phyloP scores from a whole-genome alignment of 176 grass and related monocot species.

The Rhynchospora pubera region DNA sequence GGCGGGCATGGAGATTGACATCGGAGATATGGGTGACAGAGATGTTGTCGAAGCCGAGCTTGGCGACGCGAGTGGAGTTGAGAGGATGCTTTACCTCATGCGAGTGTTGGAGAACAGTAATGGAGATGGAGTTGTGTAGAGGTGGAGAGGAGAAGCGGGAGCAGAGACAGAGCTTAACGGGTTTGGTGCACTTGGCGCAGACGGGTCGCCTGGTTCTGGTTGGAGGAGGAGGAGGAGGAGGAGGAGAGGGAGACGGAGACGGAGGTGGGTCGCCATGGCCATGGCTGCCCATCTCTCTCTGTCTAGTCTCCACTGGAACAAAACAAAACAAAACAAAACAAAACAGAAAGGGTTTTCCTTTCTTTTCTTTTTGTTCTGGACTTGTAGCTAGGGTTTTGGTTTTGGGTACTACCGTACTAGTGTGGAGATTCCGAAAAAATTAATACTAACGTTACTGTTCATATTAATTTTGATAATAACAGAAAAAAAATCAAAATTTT shows the following conservation, averaged over 20 bases:
- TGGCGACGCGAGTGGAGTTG: conserved; percentile 71
- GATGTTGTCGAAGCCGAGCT: conserved; percentile 71
- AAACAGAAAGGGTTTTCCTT: too few species aligned
- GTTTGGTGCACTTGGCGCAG: conserved; percentile 60
- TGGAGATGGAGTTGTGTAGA: conserved; percentile 50
- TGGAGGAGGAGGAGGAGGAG: neutral
- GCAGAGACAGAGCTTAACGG: conserved; percentile 64
- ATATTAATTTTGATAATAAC: too few species aligned
- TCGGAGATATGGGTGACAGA: conserved; percentile 43
- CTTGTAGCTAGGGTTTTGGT: too few species aligned
- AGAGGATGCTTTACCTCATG: conserved; percentile 75
- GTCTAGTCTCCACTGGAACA: too few species aligned
- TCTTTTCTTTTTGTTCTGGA: too few species aligned
- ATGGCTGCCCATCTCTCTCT: conserved; percentile 37
- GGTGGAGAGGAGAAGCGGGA: conserved; percentile 53
- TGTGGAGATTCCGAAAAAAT: too few species aligned
- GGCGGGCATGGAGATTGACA: conserved; percentile 56
- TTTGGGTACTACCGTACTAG: too few species aligned
- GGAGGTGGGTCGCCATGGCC: neutral
- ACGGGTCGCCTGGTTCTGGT: conserved; percentile 29
- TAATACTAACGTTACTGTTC: too few species aligned
- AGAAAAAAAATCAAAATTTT: too few species aligned
- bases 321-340: too few species aligned
- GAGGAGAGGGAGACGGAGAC: neutral
- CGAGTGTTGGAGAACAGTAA: conserved; percentile 76